Conservation (phyloP, 2,329 filamentous ascomycete species). For the Diplocarpon mali region DNA sequence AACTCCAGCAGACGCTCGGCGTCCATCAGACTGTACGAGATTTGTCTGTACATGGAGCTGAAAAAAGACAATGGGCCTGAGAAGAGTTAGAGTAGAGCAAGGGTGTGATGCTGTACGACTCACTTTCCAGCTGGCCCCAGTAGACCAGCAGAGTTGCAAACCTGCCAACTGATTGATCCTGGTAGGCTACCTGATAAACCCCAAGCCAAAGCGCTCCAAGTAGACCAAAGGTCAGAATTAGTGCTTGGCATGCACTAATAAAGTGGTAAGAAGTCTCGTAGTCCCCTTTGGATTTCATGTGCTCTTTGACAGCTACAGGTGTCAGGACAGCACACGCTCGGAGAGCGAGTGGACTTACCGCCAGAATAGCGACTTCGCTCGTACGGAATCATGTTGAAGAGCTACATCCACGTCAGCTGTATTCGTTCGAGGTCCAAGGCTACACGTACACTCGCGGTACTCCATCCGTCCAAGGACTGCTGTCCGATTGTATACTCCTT, state of each 20-base stretch:
- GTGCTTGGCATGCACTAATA: conserved; percentile 41
- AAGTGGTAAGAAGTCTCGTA: conserved; percentile 28
- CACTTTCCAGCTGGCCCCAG: conserved; percentile 41
- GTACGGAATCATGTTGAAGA: conserved; percentile 45
- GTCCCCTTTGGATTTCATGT: conserved; percentile 28
- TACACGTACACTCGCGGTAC: conserved; percentile 29
- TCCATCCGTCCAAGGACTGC: conserved; percentile 30
- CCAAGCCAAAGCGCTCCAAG: conserved; percentile 30
- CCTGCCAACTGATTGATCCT: conserved; percentile 41
- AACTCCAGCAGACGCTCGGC: conserved; percentile 50
- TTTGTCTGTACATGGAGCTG: conserved; percentile 36
- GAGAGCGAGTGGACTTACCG: conserved; percentile 17
- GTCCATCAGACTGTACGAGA: conserved; percentile 47
- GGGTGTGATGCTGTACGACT: conserved; percentile 13
- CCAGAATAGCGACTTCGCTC: conserved; percentile 39
- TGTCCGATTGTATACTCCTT: conserved; percentile 30
- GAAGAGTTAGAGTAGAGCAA: conserved; percentile 17
- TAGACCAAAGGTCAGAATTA: conserved; percentile 39
- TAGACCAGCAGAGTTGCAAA: conserved; percentile 57
- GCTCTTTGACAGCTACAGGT: conserved; percentile 27
- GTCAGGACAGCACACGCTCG: background rate
- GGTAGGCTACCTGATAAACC: conserved; percentile 26
- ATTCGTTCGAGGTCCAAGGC: background rate
- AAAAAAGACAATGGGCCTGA: conserved; percentile 27
- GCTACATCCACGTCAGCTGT: conserved; percentile 11